A percentile compares a stretch with the other conserved stretches of the same genome.
These are phyloP conservation scores for Botrytis cinerea DNA, from an alignment of 2,329 filamentous ascomycete genomes.

Conservation along the genomic window DNA sequence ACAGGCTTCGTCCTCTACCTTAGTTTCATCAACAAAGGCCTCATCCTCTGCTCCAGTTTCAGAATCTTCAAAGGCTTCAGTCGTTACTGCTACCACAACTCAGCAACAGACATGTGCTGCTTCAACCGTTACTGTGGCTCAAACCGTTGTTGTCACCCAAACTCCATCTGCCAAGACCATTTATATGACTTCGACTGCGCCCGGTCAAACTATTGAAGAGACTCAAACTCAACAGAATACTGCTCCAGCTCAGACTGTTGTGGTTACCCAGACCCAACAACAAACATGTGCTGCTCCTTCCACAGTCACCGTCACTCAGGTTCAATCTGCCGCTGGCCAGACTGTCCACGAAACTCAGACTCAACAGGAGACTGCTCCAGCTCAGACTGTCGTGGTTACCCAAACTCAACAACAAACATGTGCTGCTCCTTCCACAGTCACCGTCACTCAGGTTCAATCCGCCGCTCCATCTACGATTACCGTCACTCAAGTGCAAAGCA, in stretches of 20 bases:
- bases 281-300: not conserved
- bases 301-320: not conserved
- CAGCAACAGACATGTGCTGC: not conserved
- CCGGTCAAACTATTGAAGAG: not conserved
- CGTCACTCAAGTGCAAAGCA: not conserved
- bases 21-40: not conserved
- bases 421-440: not conserved
- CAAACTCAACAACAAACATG: constrained; percentile 1
- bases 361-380: constrained; percentile 1
- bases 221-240: constrained; percentile 2
- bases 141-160: constrained; percentile 3
- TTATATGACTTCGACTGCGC: not conserved
- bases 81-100: constrained; percentile 15
- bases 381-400: not conserved
- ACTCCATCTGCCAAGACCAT: not conserved
- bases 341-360: not conserved
- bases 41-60: not conserved
- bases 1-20: not conserved
- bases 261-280: not conserved
- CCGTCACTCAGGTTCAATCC: not conserved
- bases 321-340: not conserved
- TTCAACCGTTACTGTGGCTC: not conserved
- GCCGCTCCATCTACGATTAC: not conserved
- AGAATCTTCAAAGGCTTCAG: not conserved
- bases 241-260: not conserved